These are phyloP conservation scores for Emericellopsis cladophorae DNA, from an alignment of 2,329 filamentous ascomycete genomes.

Conservation along the genomic window DNA sequence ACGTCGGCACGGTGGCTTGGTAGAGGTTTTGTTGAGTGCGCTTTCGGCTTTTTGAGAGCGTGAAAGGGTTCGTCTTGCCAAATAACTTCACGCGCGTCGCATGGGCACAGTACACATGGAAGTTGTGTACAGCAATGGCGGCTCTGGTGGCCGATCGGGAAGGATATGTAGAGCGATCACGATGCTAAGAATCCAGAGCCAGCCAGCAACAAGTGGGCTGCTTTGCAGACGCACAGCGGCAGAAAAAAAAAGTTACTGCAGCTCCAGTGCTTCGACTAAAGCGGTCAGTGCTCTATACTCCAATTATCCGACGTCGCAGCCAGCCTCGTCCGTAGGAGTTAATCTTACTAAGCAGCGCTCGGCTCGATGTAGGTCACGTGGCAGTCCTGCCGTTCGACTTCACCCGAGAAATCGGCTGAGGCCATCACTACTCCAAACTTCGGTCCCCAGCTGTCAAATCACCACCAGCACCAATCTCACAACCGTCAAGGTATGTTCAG, in stretches of 20 bases:
- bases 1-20: constrained; percentile 3
- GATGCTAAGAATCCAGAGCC: background rate
- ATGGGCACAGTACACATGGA: background rate
- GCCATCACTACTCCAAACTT: constrained; percentile 14
- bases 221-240: constrained; percentile 4
- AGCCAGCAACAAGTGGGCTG: background rate
- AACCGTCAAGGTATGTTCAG: background rate
- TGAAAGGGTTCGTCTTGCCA: too few relatives aligned
- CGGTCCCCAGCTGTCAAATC: constrained; percentile 8
- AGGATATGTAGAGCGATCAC: background rate
- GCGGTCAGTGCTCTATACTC: constrained; percentile 9
- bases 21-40: background rate
- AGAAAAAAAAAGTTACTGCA: constrained; percentile 11
- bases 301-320: background rate
- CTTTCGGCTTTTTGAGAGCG: background rate
- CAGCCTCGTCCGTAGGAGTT: background rate
- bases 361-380: constrained; percentile 6
- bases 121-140: background rate
- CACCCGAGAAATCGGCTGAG: constrained; percentile 2
- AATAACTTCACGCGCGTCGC: too few relatives aligned
- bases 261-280: constrained; percentile 3
- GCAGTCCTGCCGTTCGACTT: background rate
- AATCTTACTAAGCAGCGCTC: background rate
- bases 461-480: background rate
- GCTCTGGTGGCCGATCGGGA: background rate